Evolutionary conservation across 495 filamentous ascomycete genomes (phyloP), one percentile per base, ranked within the genome.

Genomic region (Daldinia decipiens): DNA sequence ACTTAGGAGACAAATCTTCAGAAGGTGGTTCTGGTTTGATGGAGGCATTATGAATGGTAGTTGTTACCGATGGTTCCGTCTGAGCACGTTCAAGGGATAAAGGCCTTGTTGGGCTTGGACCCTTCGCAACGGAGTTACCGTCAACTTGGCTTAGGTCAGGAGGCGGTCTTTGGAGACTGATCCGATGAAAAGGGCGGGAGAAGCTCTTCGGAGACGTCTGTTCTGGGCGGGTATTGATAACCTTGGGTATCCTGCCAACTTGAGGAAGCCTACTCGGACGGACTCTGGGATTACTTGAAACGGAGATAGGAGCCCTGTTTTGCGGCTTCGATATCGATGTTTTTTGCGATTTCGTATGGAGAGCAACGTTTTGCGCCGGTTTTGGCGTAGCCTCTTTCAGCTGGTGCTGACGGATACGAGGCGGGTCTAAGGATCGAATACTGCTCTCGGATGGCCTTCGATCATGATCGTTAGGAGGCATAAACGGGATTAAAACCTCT

Each of bases 231-330:
- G 90, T 90, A 43, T 90, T 94, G 38, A 95, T 87, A 11, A 98
- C 93, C 71, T 89, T 89, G 21, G 95, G 95, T 66, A 98, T 98
- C 9, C 95, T 90, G 12, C 94, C 95, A 60, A 98, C 89, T 72
- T 93, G 94, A 39, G 90, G 87, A 29, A 97, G 81, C 63, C 85
- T 79, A 65, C 81, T 83, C 7, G 80, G 81, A 9, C 81, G 80
- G 13, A 62, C 70, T 29, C 65, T 62, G 4, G 70, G 45, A 13
- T 56, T n/a, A 17, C 56, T 55, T 31, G 58, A 50, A 54, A 34
- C 17, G n/a, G 61, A 19, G 2, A 27, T 68, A 7, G 31, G 11
- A 19, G 50, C 17, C 13, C 4, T 19, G 31, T 63, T 39, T 13
- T 65, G 64, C 24, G 26, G n/a, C 40, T 53, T 57, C 17, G 52